Conservation (phyloP, 352 stramenopile species). For the Phytophthora niederhauseri region DNA sequence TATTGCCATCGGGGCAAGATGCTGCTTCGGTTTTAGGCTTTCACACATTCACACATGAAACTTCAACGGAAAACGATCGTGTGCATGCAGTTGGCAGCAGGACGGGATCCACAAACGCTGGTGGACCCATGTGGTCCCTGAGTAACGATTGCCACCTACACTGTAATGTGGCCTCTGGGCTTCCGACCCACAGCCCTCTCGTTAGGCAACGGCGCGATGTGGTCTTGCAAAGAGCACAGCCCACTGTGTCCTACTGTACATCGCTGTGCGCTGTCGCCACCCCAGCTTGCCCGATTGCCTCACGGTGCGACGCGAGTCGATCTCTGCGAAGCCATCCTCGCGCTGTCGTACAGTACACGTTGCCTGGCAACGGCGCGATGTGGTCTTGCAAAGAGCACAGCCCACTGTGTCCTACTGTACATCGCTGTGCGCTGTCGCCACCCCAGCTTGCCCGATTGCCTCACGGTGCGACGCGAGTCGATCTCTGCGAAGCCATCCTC, state of each 20-base stretch:
- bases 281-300: slow-evolving; percentile 13
- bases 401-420: neutral
- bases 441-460: slow-evolving; percentile 13
- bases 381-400: neutral
- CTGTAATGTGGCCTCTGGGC: neutral
- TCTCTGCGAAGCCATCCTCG: slow-evolving; percentile 15
- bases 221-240: neutral
- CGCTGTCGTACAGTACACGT: slow-evolving; percentile 6
- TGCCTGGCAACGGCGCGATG: too few species aligned
- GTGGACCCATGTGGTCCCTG: too few species aligned
- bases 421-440: slow-evolving; percentile 5
- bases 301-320: neutral
- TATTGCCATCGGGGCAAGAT: neutral
- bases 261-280: slow-evolving; percentile 3
- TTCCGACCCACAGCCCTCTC: neutral
- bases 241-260: neutral
- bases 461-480: neutral
- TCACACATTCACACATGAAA: neutral
- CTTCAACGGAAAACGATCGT: neutral
- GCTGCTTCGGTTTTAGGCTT: neutral
- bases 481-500: slow-evolving; percentile 16
- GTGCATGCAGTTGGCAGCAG: neutral
- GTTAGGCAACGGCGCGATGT: too few species aligned
- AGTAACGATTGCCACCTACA: too few species aligned
- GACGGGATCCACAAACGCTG: neutral